phyloP scores from a whole-genome alignment of 495 filamentous ascomycete genomes.

The Venustampulla echinocandica region DNA sequence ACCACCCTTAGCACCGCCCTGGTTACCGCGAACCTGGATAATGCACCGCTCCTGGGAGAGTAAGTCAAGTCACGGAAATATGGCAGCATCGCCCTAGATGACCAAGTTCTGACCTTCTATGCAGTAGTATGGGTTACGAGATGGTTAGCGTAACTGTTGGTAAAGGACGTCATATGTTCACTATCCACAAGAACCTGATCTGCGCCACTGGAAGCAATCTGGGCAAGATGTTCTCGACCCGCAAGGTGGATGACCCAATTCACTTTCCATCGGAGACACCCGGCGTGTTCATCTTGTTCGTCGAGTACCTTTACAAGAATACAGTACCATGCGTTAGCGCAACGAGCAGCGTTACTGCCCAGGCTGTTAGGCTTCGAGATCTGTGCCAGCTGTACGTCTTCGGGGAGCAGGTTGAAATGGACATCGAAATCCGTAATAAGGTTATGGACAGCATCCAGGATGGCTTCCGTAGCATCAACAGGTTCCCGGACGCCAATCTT shows the following conservation, averaged over 20 bases:
- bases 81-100: too few species aligned
- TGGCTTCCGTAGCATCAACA: slow-evolving; percentile 2
- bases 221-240: too few species aligned
- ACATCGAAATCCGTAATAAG: slow-evolving; percentile 4
- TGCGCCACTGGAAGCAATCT: background rate
- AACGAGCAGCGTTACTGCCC: background rate
- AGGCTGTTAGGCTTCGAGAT: background rate
- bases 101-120: background rate
- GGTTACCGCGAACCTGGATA: background rate
- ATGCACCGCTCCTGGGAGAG: background rate
- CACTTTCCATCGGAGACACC: background rate
- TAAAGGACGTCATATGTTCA: background rate
- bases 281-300: slow-evolving; percentile 6
- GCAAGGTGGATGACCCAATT: background rate
- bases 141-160: slow-evolving; percentile 1
- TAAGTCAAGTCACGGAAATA: too few species aligned
- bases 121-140: slow-evolving; percentile 4
- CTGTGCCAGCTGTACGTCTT: slow-evolving; percentile 16
- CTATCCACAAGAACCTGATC: slow-evolving; percentile 8
- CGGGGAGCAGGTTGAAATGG: background rate
- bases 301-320: slow-evolving; percentile 9
- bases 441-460: slow-evolving; percentile 18
- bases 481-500: slow-evolving; percentile 3
- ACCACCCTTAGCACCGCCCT: background rate
- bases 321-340: slow-evolving; percentile 1